Percentiles rank a stretch among this genome's conserved stretches.
Evolutionary conservation across 768 basidiomycete species (phyloP).

Genomic region (Clavaria fumosa): DNA sequence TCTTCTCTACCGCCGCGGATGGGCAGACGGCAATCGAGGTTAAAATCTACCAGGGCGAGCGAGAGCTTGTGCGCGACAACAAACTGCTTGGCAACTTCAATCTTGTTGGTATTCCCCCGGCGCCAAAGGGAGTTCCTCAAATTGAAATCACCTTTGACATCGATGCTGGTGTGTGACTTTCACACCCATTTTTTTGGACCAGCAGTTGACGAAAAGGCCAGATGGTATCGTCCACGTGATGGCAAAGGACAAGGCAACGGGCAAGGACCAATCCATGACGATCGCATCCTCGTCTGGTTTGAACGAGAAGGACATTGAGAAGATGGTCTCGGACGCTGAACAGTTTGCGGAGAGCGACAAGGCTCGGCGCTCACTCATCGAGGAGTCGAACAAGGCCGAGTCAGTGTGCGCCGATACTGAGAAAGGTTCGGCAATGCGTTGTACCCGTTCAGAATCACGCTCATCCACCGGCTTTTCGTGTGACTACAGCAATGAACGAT

Average conservation of each 20-base stretch:
- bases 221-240: constrained; percentile 96
- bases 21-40: constrained; percentile 99
- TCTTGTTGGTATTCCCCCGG: constrained; percentile 90
- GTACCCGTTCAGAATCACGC: neutral
- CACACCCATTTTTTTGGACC: neutral
- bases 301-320: constrained; percentile 91
- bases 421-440: constrained; percentile 71
- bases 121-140: constrained; percentile 70
- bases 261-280: constrained; percentile 90
- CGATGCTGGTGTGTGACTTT: constrained; percentile 55
- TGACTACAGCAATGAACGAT: constrained; percentile 66
- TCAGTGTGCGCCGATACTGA: constrained; percentile 90
- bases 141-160: constrained; percentile 93
- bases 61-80: constrained; percentile 96
- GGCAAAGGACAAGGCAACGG: constrained; percentile 87
- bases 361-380: constrained; percentile 72
- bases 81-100: constrained; percentile 99
- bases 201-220: constrained; percentile 15
- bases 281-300: constrained; percentile 96
- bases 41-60: constrained; percentile 99
- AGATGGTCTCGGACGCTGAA: constrained; percentile 92
- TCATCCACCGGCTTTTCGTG: neutral
- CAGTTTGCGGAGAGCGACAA: constrained; percentile 90
- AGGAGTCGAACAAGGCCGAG: constrained; percentile 94
- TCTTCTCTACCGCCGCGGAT: constrained; percentile 97